These are phyloP conservation scores for Salvia miltiorrhiza DNA, from an alignment of 257 asterid species.

Conservation along the genomic window DNA sequence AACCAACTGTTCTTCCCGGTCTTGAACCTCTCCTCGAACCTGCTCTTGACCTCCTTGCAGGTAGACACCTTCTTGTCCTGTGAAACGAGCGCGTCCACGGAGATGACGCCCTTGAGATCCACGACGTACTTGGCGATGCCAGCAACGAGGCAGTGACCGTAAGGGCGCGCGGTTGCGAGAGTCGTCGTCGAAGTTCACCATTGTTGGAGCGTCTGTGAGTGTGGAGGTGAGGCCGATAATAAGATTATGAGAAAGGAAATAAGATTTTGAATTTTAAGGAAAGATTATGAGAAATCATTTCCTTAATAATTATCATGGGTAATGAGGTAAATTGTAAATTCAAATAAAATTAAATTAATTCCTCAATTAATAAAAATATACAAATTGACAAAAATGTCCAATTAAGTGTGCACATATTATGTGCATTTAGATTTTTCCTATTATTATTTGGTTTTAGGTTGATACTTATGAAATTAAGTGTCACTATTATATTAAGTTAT, in stretches of 20 bases:
- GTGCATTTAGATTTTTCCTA: not conserved
- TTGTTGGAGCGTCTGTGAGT: no score
- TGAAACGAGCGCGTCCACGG: slow-evolving; percentile 31
- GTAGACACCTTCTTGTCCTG: slow-evolving; percentile 48
- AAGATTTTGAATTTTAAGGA: no score
- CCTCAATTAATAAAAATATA: no score
- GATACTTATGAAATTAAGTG: not conserved
- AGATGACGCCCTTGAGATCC: slow-evolving; percentile 42
- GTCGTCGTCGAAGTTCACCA: slow-evolving; percentile 48
- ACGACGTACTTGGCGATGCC: no score
- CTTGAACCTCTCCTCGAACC: slow-evolving; percentile 52
- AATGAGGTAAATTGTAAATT: no score
- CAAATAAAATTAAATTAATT: no score
- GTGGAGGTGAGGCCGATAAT: no score
- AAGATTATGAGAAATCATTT: no score
- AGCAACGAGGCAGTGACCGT: slow-evolving; percentile 52
- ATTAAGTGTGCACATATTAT: no score
- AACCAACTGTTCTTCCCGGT: slow-evolving; percentile 53
- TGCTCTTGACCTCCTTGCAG: slow-evolving; percentile 34
- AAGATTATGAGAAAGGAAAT: no score
- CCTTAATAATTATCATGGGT: no score
- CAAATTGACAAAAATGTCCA: no score
- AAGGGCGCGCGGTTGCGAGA: slow-evolving; percentile 42
- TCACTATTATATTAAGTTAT: not conserved
- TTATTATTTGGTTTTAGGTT: not conserved